Conservation (phyloP, 2,329 filamentous ascomycete species). For the Apiospora malaysiana region DNA sequence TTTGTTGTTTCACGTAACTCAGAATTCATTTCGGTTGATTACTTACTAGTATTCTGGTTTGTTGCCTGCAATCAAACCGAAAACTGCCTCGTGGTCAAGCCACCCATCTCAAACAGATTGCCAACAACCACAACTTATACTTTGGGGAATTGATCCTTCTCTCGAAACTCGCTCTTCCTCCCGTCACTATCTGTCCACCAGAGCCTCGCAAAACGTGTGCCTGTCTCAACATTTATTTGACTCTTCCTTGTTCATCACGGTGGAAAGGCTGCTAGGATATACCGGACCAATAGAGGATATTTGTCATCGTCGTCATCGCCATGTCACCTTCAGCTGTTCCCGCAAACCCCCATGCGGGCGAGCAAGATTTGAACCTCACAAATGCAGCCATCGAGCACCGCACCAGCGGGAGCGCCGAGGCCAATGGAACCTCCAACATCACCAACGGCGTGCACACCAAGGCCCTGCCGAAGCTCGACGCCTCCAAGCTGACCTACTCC, state of each 20-base stretch:
- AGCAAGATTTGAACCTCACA: constrained; percentile 58
- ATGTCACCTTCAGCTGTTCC: constrained; percentile 56
- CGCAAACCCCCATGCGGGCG: constrained; percentile 45
- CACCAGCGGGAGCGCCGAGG: constrained; percentile 41
- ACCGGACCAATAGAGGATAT: background rate
- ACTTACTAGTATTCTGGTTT: background rate
- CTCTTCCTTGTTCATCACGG: background rate
- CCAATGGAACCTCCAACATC: constrained; percentile 38
- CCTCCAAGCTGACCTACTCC: constrained; percentile 65
- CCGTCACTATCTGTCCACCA: background rate
- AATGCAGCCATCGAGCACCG: constrained; percentile 59
- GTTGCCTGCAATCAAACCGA: background rate
- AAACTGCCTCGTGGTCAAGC: constrained; percentile 14
- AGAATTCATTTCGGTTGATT: background rate
- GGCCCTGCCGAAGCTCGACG: constrained; percentile 65
- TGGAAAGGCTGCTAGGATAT: background rate
- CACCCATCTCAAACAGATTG: background rate
- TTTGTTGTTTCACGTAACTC: background rate
- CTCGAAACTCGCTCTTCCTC: background rate
- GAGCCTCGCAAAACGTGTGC: background rate
- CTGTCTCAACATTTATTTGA: background rate
- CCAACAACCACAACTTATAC: constrained; percentile 11
- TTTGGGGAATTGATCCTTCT: background rate
- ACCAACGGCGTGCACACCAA: constrained; percentile 43
- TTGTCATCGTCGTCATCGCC: constrained; percentile 28